A percentile compares a stretch with the other conserved stretches of the same genome.
These are phyloP conservation scores for Prunus mira DNA, from an alignment of 306 rosid species.

Conservation along the genomic window DNA sequence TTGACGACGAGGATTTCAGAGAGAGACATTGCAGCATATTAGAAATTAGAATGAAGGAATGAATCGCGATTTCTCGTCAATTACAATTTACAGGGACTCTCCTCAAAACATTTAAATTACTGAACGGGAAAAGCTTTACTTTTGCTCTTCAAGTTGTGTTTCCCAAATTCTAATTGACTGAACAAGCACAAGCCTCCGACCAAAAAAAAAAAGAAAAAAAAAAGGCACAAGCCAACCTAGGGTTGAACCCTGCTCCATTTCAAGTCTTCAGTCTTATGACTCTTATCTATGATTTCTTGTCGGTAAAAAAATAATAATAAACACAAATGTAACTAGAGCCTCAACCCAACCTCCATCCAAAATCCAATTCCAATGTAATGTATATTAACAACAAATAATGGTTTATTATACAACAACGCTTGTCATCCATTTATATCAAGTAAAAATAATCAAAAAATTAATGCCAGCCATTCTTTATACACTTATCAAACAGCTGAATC, in stretches of 20 bases:
- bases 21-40: constrained; percentile 1
- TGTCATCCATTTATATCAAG: constrained; percentile 32
- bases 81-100: too few species aligned
- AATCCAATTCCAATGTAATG: background rate
- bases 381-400: constrained; percentile 49
- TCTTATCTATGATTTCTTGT: background rate
- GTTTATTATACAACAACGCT: constrained; percentile 34
- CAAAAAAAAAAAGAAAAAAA: too few species aligned
- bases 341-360: constrained; percentile 42
- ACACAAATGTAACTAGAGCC: background rate
- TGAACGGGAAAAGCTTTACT: too few species aligned
- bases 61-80: too few species aligned
- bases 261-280: too few species aligned
- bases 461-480: constrained; percentile 69
- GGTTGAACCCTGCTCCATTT: too few species aligned
- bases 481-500: constrained; percentile 61
- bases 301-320: too few species aligned
- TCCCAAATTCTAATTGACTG: too few species aligned
- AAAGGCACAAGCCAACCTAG: too few species aligned
- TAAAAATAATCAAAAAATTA: constrained; percentile 20
- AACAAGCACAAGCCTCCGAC: too few species aligned
- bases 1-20: background rate
- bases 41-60: background rate
- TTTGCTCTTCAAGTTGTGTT: too few species aligned
- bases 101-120: too few species aligned